These are phyloP conservation scores for Geranium brycei DNA, from an alignment of 345 rosid genomes.

Conservation along the genomic window DNA sequence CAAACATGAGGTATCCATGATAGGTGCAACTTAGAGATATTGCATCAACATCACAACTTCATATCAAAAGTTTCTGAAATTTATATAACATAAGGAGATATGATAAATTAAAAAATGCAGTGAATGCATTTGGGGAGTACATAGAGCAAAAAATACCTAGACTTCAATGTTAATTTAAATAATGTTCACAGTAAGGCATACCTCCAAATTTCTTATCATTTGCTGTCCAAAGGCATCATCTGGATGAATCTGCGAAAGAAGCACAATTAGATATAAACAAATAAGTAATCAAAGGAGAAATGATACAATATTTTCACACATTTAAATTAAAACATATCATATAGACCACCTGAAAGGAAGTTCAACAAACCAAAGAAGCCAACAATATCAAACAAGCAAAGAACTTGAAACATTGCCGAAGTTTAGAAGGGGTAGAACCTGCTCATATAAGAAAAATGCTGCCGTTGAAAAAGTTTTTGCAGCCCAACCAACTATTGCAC, in stretches of 20 bases:
- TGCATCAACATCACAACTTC: too few relatives aligned
- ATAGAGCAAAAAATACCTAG: too few relatives aligned
- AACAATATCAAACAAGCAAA: conserved; percentile 7
- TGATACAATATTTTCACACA: conserved; percentile 2
- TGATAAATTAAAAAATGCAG: neutral
- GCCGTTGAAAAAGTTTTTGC: conserved; percentile 61
- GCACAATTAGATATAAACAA: conserved; percentile 5
- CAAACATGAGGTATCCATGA: neutral
- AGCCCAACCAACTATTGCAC: conserved; percentile 70
- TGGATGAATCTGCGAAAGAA: conserved; percentile 65
- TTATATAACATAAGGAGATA: neutral
- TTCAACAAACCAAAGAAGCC: neutral
- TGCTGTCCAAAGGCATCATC: conserved; percentile 98
- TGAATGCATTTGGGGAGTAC: neutral
- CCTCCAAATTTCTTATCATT: conserved; percentile 96
- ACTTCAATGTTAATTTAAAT: neutral
- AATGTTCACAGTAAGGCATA: conserved; percentile 11
- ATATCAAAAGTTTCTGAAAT: neutral
- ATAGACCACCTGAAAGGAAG: conserved; percentile 1
- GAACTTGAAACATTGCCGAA: neutral
- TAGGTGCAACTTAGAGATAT: too few relatives aligned
- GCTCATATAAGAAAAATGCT: conserved; percentile 86
- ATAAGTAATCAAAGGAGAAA: neutral
- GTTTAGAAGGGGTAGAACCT: conserved; percentile 35
- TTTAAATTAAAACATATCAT: too few relatives aligned